Conservation (phyloP, 768 basidiomycete genomes). For the Jaapia argillacea region DNA sequence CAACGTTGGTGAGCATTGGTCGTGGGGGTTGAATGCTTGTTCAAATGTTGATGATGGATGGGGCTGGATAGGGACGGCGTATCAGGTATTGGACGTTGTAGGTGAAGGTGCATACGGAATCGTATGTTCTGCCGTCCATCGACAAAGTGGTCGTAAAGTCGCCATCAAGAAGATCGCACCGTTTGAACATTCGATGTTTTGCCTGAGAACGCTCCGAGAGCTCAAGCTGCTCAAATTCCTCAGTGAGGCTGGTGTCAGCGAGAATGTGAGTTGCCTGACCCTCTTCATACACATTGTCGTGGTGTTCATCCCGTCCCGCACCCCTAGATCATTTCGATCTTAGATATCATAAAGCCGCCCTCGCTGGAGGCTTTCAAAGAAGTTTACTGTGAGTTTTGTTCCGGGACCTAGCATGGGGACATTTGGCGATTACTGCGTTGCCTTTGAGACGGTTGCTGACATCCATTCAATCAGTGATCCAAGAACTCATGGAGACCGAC, state of each 20-base stretch:
- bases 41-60: background rate
- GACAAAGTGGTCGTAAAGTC: constrained; percentile 71
- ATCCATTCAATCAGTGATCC: constrained; percentile 46
- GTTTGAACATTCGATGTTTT: constrained; percentile 93
- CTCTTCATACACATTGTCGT: constrained; percentile 1
- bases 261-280: constrained; percentile 48
- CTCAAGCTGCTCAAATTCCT: constrained; percentile 67
- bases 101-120: constrained; percentile 96
- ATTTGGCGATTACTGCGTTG: too few species aligned
- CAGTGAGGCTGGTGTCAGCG: constrained; percentile 81
- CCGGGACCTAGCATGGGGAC: constrained; percentile 1
- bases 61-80: constrained; percentile 26
- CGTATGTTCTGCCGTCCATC: constrained; percentile 80
- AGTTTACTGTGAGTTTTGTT: constrained; percentile 51
- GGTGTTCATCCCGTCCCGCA: constrained; percentile 3
- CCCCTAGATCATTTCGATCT: constrained; percentile 76
- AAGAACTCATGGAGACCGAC: constrained; percentile 93
- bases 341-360: constrained; percentile 80
- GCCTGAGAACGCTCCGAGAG: constrained; percentile 51
- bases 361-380: constrained; percentile 81
- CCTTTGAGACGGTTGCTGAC: background rate
- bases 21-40: background rate
- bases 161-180: constrained; percentile 96
- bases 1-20: constrained; percentile 55
- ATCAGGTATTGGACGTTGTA: constrained; percentile 73